These are phyloP conservation scores for Psilocybe cyanescens DNA, from an alignment of 768 basidiomycete genomes.

Conservation along the genomic window DNA sequence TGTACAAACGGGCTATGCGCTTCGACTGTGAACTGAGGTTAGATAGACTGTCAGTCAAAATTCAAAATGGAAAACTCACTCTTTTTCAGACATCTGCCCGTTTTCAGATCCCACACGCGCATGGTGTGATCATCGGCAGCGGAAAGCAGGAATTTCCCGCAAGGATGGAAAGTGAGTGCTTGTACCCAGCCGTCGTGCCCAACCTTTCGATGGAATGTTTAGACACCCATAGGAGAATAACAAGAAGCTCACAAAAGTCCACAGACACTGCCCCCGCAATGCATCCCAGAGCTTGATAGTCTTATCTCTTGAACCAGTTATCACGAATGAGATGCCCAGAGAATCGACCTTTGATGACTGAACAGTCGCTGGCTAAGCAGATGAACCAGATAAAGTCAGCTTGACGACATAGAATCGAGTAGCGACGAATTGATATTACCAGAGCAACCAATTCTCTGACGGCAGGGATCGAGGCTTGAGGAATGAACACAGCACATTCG, in stretches of 20 bases:
- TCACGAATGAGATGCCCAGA: constrained; percentile 54
- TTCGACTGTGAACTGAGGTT: constrained; percentile 47
- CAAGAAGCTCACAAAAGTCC: constrained; percentile 63
- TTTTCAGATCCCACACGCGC: constrained; percentile 86
- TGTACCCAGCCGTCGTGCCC: constrained; percentile 94
- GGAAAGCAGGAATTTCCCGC: constrained; percentile 88
- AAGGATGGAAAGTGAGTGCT: constrained; percentile 86
- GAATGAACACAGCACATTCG: constrained; percentile 83
- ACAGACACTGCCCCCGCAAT: constrained; percentile 77
- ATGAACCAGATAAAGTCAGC: not conserved
- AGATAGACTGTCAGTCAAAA: not conserved
- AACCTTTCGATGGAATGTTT: constrained; percentile 38
- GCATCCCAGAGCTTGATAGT: constrained; percentile 92
- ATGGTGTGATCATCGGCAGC: constrained; percentile 93
- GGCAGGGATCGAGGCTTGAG: constrained; percentile 70
- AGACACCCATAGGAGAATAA: constrained; percentile 8
- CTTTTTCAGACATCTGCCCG: constrained; percentile 83
- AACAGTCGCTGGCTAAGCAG: constrained; percentile 23
- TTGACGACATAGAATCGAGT: not conserved
- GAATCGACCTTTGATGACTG: constrained; percentile 32
- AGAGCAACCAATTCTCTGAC: constrained; percentile 80
- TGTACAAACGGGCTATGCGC: constrained; percentile 87
- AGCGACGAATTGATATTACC: constrained; percentile 36
- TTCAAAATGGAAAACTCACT: constrained; percentile 18
- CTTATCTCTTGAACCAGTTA: constrained; percentile 90